These are phyloP conservation scores for Phytophthora hybrid DNA, from an alignment of 352 stramenopile species.

Conservation along the genomic window DNA sequence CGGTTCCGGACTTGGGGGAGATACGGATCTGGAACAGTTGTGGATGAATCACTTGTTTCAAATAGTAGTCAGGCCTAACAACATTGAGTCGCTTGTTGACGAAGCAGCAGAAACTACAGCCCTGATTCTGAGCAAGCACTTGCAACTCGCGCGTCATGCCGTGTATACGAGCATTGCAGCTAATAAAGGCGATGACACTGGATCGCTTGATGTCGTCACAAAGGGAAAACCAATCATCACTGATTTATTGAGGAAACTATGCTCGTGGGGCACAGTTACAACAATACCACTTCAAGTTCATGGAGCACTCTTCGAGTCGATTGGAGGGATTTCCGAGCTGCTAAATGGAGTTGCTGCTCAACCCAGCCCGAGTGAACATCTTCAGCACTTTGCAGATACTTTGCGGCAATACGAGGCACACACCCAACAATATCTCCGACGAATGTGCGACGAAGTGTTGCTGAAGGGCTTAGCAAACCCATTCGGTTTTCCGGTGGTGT, in stretches of 20 bases:
- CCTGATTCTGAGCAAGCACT: slow-evolving; percentile 81
- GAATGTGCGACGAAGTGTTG: slow-evolving; percentile 77
- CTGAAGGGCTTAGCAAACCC: slow-evolving; percentile 79
- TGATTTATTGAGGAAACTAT: slow-evolving; percentile 67
- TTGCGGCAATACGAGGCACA: slow-evolving; percentile 63
- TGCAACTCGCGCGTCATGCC: slow-evolving; percentile 76
- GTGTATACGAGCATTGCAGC: slow-evolving; percentile 58
- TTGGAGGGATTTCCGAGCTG: slow-evolving; percentile 78
- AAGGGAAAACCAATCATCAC: slow-evolving; percentile 70
- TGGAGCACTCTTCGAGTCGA: slow-evolving; percentile 82
- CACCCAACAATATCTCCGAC: slow-evolving; percentile 64
- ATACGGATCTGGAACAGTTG: slow-evolving; percentile 43
- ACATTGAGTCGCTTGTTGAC: slow-evolving; percentile 73
- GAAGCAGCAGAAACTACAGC: slow-evolving; percentile 78
- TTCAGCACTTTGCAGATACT: slow-evolving; percentile 44
- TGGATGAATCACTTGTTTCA: slow-evolving; percentile 84
- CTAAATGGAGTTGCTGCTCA: slow-evolving; percentile 60
- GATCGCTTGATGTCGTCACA: slow-evolving; percentile 43
- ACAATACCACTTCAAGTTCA: slow-evolving; percentile 86
- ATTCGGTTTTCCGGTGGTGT: slow-evolving; percentile 82
- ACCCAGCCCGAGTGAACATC: slow-evolving; percentile 25
- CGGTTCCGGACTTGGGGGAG: slow-evolving; percentile 29
- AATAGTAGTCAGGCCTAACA: slow-evolving; percentile 70
- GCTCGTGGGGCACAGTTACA: slow-evolving; percentile 59
- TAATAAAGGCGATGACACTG: slow-evolving; percentile 22